Evolutionary conservation across 345 rosid genomes (phyloP), one percentile per base, ranked within the genome.

Genomic region (Arabidopsis suecica): DNA sequence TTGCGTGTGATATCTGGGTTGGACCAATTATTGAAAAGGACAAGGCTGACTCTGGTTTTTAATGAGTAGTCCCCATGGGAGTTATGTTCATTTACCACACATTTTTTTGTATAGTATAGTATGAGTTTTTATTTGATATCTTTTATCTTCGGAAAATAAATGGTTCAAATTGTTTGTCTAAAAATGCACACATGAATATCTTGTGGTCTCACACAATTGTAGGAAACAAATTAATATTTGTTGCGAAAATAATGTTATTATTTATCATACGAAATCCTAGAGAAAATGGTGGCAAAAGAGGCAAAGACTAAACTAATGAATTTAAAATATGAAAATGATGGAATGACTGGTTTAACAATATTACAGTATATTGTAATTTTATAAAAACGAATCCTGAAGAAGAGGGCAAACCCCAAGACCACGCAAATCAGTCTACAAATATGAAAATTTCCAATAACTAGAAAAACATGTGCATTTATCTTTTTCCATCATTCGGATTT

Each of bases 61-160:
- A 74, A 74, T 58, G 44, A 74, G 72, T 66, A 44, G 72, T 68
- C 72, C 78, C 72, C 72, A 74, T 57, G 42, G 34, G 38, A 66
- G 60, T 74, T 65, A 65, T 48, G 62, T 51, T 54, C 55, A 41
- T 42, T 53, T 41, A 65, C 40, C 49, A 65, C 40, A 14, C 28
- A 33, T 44, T 61, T 7, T 61, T 40, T 41, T 6, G 0, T 36
- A 57, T 58, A 36, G 13, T 6, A 22, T 6, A 22, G 41, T 54
- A 28, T 28, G 28, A 1, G 28, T 25, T 25, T 65, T 73, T 42
- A 1, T 61, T 6, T 25, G 4, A n/a, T 33, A 18, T 34, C 1
- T 40, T 42, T 12, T 23, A 48, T 56, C 58, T 49, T 36, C 40
- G 18, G 48, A 36, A 36, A 66, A 36, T 5, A 65, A 34, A 45